Conservation (phyloP, 176 grass and related monocot species). For the Raddia guianensis region DNA sequence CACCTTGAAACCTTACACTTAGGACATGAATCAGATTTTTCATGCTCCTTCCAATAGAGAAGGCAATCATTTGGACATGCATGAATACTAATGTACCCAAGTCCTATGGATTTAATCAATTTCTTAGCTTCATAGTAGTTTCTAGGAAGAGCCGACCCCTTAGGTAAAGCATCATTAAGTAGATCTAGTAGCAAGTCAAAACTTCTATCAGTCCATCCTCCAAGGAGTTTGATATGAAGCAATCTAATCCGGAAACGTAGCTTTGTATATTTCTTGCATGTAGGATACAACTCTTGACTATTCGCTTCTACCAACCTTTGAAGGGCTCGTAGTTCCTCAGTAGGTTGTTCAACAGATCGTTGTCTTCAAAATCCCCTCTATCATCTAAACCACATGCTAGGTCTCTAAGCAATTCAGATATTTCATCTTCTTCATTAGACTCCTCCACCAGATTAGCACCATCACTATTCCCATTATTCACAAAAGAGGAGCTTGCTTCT, state of each 20-base stretch:
- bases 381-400: neutral
- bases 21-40: no score
- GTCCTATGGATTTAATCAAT: no score
- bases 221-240: no score
- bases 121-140: no score
- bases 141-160: no score
- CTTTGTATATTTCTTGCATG: neutral
- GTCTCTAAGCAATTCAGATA: neutral
- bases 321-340: neutral
- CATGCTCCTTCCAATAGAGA: no score
- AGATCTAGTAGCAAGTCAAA: no score
- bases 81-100: no score
- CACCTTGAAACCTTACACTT: no score
- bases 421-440: neutral
- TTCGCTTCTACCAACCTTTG: neutral
- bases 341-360: neutral
- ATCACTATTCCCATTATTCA: neutral
- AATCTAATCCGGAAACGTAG: neutral
- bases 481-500: neutral
- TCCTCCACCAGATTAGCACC: neutral
- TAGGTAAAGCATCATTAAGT: no score
- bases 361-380: neutral
- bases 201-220: no score
- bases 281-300: neutral
- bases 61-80: no score